Evolutionary conservation across 257 asterid genomes (phyloP).

Genomic region (Jacaranda copaia): DNA sequence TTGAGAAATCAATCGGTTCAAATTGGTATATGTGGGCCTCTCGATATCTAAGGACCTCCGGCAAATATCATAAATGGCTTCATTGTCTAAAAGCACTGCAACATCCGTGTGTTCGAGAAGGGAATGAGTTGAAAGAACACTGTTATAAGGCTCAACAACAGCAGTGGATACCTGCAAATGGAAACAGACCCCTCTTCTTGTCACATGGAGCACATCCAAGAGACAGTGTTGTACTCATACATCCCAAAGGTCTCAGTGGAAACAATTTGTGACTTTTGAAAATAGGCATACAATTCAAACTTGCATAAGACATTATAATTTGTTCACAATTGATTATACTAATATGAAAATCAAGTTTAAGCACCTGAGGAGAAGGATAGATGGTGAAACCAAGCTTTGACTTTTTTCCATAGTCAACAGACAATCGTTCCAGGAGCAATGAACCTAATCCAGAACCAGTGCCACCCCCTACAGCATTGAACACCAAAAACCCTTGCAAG

Average conservation of each 20-base stretch:
- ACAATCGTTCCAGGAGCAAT: constrained; percentile 73
- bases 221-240: background rate
- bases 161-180: constrained; percentile 86
- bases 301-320: background rate
- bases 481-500: constrained; percentile 89
- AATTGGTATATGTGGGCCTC: constrained; percentile 89
- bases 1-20: constrained; percentile 88
- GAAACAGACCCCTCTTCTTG: constrained; percentile 12
- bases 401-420: constrained; percentile 83
- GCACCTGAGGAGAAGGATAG: constrained; percentile 91
- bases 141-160: constrained; percentile 96
- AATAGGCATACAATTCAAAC: background rate
- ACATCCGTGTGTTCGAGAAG: constrained; percentile 95
- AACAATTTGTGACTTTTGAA: background rate
- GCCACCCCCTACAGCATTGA: constrained; percentile 89
- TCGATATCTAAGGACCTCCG: constrained; percentile 86
- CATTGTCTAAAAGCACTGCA: constrained; percentile 82
- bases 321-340: background rate
- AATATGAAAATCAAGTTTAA: constrained; percentile 5
- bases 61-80: constrained; percentile 92
- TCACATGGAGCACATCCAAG: constrained; percentile 15
- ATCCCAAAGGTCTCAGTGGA: background rate
- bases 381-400: constrained; percentile 87
- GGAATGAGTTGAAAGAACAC: constrained; percentile 90
- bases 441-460: constrained; percentile 94